phyloP scores from a whole-genome alignment of 1,139 yeast genomes.

The Geotrichum macrosporum region DNA sequence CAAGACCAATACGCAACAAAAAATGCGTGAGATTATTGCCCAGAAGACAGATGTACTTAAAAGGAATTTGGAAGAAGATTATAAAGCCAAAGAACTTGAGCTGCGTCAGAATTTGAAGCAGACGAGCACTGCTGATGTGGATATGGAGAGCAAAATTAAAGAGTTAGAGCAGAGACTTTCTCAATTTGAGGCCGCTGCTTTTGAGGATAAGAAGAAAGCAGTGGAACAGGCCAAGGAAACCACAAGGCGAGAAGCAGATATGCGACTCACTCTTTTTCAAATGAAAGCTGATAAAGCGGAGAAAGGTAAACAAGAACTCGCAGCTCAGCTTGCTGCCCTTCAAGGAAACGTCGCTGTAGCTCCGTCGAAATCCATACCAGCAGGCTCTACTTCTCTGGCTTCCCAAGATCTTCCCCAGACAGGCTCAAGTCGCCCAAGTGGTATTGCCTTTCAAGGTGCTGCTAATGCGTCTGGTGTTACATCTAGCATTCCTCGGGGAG shows the following conservation, averaged over 20 bases:
- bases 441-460: neutral
- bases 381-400: neutral
- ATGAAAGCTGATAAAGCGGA: slow-evolving; percentile 35
- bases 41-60: slow-evolving; percentile 5
- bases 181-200: slow-evolving; percentile 18
- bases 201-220: slow-evolving; percentile 26
- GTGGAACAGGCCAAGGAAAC: slow-evolving; percentile 25
- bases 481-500: slow-evolving; percentile 1
- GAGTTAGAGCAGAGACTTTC: slow-evolving; percentile 12
- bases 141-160: slow-evolving; percentile 1
- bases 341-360: neutral
- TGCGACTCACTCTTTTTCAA: slow-evolving; percentile 37
- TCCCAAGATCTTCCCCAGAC: too few species aligned
- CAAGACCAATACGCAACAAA: slow-evolving; percentile 5
- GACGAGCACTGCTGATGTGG: neutral
- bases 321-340: slow-evolving; percentile 18
- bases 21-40: slow-evolving; percentile 2
- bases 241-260: slow-evolving; percentile 31
- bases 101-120: neutral
- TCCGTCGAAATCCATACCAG: neutral
- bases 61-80: slow-evolving; percentile 3
- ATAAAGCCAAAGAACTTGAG: slow-evolving; percentile 3
- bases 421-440: neutral
- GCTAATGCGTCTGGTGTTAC: too few species aligned
- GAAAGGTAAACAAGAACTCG: slow-evolving; percentile 34